Evolutionary conservation across 1,284 basidiomycete genomes (phyloP).

Genomic region (Ganoderma boninense): DNA sequence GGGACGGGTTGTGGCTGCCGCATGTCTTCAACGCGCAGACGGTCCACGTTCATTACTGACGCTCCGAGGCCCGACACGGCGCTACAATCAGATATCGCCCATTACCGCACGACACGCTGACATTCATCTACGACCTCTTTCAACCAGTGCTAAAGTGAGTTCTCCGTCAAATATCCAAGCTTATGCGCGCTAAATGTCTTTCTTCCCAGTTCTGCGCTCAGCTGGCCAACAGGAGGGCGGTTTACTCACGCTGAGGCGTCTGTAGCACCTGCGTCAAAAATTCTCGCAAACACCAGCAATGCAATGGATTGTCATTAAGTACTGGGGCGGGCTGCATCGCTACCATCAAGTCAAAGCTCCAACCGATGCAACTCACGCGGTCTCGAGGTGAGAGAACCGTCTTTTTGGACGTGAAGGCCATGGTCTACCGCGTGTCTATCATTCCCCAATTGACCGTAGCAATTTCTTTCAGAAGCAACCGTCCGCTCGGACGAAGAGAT

Average conservation of each 20-base stretch:
- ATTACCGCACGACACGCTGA: background rate
- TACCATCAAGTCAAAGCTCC: background rate
- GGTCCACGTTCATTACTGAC: constrained; percentile 2
- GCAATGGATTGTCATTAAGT: background rate
- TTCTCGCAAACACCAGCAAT: background rate
- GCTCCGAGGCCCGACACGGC: background rate
- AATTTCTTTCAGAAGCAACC: background rate
- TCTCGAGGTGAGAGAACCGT: background rate
- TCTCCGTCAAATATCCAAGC: background rate
- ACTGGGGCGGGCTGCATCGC: background rate
- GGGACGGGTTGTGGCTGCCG: constrained; percentile 7
- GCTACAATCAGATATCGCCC: constrained; percentile 15
- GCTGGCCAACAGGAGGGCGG: background rate
- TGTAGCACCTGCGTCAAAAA: background rate
- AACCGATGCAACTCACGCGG: background rate
- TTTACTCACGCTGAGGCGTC: background rate
- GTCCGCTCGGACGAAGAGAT: constrained; percentile 9
- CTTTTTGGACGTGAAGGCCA: constrained; percentile 1
- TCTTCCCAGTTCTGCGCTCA: background rate
- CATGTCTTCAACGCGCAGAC: constrained; percentile 15
- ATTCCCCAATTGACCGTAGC: background rate
- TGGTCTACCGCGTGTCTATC: constrained; percentile 7
- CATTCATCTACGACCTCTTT: background rate
- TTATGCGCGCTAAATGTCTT: background rate
- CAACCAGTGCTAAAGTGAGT: background rate